Evolutionary conservation across 495 filamentous ascomycete species (phyloP).

Genomic region (Aspergillus hancockii): DNA sequence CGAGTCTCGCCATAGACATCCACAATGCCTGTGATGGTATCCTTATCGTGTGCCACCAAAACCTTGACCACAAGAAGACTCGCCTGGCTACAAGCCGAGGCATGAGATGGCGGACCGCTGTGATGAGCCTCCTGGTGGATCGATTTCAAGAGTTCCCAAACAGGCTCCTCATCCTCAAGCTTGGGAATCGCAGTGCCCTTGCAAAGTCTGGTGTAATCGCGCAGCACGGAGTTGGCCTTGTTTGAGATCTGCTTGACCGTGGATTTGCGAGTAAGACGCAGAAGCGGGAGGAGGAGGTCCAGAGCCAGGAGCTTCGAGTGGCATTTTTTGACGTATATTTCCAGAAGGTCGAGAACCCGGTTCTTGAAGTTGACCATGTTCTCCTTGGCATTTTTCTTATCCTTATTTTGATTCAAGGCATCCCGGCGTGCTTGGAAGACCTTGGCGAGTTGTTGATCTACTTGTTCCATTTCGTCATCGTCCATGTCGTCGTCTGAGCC

Average conservation of each 20-base stretch:
- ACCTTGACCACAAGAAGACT: conserved; percentile 65
- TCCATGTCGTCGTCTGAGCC: conserved; percentile 80
- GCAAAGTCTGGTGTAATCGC: conserved; percentile 67
- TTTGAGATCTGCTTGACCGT: conserved; percentile 70
- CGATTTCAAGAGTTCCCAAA: conserved; percentile 60
- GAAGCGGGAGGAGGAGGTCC: conserved; percentile 66
- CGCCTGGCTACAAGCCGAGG: conserved; percentile 59
- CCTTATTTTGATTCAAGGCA: conserved; percentile 65
- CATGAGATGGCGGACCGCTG: conserved; percentile 59
- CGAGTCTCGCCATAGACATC: conserved; percentile 60
- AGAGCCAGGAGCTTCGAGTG: conserved; percentile 65
- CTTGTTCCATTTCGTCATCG: conserved; percentile 91
- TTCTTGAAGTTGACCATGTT: conserved; percentile 95
- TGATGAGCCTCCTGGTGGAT: conserved; percentile 74
- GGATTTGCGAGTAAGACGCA: conserved; percentile 59
- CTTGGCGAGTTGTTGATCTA: conserved; percentile 77
- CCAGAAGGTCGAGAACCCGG: conserved; percentile 82
- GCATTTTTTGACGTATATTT: conserved; percentile 82
- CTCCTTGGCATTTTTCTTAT: conserved; percentile 82
- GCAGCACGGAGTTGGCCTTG: conserved; percentile 68
- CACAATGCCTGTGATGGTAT: conserved; percentile 47
- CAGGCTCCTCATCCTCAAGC: conserved; percentile 42
- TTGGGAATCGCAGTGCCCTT: conserved; percentile 55
- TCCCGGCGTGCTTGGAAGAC: conserved; percentile 77
- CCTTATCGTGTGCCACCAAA: conserved; percentile 52